These are phyloP conservation scores for Phylloporus sp. DNA, from an alignment of 768 basidiomycete species.

Conservation along the genomic window DNA sequence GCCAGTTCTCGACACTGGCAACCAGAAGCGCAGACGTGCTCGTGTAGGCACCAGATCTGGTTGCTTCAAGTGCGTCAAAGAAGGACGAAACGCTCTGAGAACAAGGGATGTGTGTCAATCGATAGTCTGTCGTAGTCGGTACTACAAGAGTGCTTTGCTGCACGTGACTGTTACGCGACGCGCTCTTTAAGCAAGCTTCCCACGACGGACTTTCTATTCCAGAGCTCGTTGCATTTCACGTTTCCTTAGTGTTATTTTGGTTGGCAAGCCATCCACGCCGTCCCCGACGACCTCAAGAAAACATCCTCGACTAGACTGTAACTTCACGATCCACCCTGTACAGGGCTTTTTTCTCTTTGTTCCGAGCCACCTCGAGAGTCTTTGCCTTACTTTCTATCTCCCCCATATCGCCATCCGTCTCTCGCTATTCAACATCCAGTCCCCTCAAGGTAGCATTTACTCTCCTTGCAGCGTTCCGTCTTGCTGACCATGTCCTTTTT, in stretches of 20 bases:
- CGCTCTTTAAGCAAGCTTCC: conserved; percentile 33
- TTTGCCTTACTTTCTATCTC: conserved; percentile 21
- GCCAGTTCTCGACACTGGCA: not conserved
- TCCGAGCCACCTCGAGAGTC: conserved; percentile 20
- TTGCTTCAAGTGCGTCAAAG: not conserved
- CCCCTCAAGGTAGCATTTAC: conserved; percentile 19
- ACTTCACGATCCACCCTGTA: conserved; percentile 13
- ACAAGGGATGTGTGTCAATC: not conserved
- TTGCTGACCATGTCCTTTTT: not conserved
- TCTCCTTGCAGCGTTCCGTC: not conserved
- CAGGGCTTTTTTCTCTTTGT: conserved; percentile 9
- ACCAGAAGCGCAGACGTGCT: not conserved
- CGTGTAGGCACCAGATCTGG: not conserved
- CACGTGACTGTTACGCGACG: conserved; percentile 37
- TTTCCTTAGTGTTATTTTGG: conserved; percentile 22
- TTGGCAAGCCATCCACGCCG: conserved; percentile 15
- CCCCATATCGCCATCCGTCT: conserved; percentile 22
- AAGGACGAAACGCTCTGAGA: conserved; percentile 7
- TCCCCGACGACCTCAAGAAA: conserved; percentile 13
- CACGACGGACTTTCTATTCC: conserved; percentile 24
- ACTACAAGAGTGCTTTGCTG: conserved; percentile 17
- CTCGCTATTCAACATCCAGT: conserved; percentile 11
- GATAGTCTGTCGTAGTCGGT: not conserved
- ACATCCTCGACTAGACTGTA: conserved; percentile 5
- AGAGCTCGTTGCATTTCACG: conserved; percentile 27